Evolutionary conservation across 805 yeast genomes (phyloP).

Genomic region (Monosporozyma yasuniensis): DNA sequence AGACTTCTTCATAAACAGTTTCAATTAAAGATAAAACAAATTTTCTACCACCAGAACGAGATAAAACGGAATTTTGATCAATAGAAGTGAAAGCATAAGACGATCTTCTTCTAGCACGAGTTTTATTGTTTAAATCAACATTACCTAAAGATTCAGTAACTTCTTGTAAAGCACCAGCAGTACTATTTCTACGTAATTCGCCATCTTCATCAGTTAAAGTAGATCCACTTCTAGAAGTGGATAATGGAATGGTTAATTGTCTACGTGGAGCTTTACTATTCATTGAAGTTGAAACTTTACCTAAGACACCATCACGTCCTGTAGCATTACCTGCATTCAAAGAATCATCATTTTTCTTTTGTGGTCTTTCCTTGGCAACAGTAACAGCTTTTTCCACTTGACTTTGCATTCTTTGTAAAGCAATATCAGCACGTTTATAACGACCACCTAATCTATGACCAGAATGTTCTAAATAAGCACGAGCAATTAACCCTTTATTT

Average conservation of each 20-base stretch:
- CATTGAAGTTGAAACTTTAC: conserved; percentile 73
- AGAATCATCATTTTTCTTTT: conserved; percentile 16
- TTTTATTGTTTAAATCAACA: conserved; percentile 21
- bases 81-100: conserved; percentile 29
- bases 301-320: conserved; percentile 74
- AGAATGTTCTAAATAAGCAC: conserved; percentile 82
- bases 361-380: conserved; percentile 81
- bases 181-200: conserved; percentile 3
- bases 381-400: conserved; percentile 95
- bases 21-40: conserved; percentile 64
- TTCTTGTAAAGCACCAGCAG: conserved; percentile 23
- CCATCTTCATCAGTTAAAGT: conserved; percentile 17
- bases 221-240: conserved; percentile 4
- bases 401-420: conserved; percentile 94
- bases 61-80: conserved; percentile 28
- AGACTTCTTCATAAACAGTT: conserved; percentile 63
- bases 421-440: conserved; percentile 76
- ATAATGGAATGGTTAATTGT: conserved; percentile 52
- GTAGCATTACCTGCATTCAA: conserved; percentile 35
- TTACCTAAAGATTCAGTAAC: conserved; percentile 26
- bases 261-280: conserved; percentile 83
- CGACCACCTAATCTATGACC: conserved; percentile 87
- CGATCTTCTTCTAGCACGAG: conserved; percentile 30
- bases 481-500: conserved; percentile 73
- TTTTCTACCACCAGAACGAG: conserved; percentile 37